These are phyloP conservation scores for Fusarium lyarnte DNA, from an alignment of 2,329 filamentous ascomycete genomes.

Conservation along the genomic window DNA sequence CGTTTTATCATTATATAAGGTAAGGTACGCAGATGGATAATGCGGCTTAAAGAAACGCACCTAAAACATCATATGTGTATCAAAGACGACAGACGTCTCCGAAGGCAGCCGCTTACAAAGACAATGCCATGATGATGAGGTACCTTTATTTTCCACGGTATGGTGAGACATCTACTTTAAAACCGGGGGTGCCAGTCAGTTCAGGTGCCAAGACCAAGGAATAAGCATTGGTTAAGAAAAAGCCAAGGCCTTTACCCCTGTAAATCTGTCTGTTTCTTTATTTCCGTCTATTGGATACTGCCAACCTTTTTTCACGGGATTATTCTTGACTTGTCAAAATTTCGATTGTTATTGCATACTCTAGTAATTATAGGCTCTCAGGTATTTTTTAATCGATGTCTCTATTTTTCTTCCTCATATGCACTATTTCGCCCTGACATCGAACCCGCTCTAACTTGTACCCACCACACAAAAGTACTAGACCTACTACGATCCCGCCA, in stretches of 20 bases:
- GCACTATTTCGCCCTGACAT: slow-evolving; percentile 4
- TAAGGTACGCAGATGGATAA: neutral
- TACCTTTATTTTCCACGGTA: neutral
- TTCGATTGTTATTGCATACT: neutral
- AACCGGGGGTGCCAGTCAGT: neutral
- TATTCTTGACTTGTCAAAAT: neutral
- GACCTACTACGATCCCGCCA: slow-evolving; percentile 11
- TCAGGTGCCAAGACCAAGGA: slow-evolving; percentile 5
- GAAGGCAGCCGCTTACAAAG: neutral
- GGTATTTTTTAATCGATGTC: neutral
- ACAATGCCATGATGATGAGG: neutral
- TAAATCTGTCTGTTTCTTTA: neutral
- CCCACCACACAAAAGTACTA: slow-evolving; percentile 13
- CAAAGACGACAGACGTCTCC: neutral
- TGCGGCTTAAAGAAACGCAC: neutral
- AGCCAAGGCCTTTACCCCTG: slow-evolving; percentile 9
- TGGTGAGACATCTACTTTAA: slow-evolving; percentile 15
- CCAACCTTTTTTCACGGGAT: neutral
- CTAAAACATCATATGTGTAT: neutral
- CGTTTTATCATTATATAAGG: neutral
- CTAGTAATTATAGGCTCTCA: neutral
- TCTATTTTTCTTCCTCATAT: neutral
- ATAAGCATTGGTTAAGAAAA: slow-evolving; percentile 30
- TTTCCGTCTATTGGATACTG: neutral
- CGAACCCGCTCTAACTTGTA: neutral